Conservation (phyloP, 352 stramenopile genomes). For the Phytophthora palmivora region DNA sequence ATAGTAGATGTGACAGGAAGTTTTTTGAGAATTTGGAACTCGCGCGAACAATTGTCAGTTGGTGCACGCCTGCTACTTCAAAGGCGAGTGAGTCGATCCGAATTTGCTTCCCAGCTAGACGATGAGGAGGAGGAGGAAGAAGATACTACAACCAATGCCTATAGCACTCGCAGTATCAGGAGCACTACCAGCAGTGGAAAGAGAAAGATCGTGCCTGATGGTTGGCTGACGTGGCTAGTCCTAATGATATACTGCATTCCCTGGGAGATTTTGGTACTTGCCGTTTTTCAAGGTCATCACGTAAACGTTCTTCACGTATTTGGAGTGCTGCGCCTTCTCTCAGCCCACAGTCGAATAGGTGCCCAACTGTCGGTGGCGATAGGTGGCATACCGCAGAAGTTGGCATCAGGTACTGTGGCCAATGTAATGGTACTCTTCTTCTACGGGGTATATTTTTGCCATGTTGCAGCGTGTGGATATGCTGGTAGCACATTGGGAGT, state of each 20-base stretch:
- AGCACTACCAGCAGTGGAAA: slow-evolving; percentile 17
- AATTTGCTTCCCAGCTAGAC: slow-evolving; percentile 8
- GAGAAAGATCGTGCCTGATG: slow-evolving; percentile 4
- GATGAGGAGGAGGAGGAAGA: slow-evolving; percentile 5
- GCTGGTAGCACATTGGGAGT: slow-evolving; percentile 58
- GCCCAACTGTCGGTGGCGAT: slow-evolving; percentile 25
- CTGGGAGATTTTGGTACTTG: slow-evolving; percentile 44
- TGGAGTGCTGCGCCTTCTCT: slow-evolving; percentile 32
- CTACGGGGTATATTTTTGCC: slow-evolving; percentile 61
- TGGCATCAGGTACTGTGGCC: slow-evolving; percentile 38
- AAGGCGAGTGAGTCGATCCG: slow-evolving; percentile 14
- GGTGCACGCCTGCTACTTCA: slow-evolving; percentile 16
- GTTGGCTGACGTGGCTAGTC: slow-evolving; percentile 19
- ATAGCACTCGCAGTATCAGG: slow-evolving; percentile 19
- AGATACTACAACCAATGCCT: slow-evolving; percentile 2
- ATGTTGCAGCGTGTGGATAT: slow-evolving; percentile 67
- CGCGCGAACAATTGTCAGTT: slow-evolving; percentile 16
- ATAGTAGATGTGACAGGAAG: slow-evolving; percentile 39
- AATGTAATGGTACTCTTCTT: slow-evolving; percentile 53
- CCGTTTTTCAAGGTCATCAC: slow-evolving; percentile 24
- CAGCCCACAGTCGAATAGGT: slow-evolving; percentile 15
- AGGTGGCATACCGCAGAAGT: slow-evolving; percentile 26
- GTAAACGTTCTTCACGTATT: slow-evolving; percentile 61
- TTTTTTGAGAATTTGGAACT: slow-evolving; percentile 37
- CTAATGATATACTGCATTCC: slow-evolving; percentile 44